Conservation (phyloP, 139 green algal species). For the Coccomyxa sp. region DNA sequence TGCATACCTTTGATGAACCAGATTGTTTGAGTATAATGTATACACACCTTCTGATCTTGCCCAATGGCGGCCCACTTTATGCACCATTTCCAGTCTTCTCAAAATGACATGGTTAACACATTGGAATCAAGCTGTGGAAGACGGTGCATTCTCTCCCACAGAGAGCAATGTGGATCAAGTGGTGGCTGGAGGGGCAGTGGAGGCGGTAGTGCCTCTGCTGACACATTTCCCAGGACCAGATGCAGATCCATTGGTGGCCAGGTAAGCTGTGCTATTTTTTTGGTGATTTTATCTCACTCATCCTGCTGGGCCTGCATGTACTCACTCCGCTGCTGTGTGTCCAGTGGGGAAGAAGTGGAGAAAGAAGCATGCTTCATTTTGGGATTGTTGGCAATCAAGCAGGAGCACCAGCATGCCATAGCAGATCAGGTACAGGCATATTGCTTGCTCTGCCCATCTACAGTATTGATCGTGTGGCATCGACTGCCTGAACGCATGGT, state of each 20-base stretch:
- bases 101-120: too few relatives aligned
- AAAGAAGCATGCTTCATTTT: conserved; percentile 91
- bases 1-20: too few relatives aligned
- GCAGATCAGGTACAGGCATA: conserved; percentile 47
- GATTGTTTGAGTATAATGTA: too few relatives aligned
- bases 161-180: conserved; percentile 73
- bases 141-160: conserved; percentile 18
- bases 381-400: conserved; percentile 85
- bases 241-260: not conserved
- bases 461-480: too few relatives aligned
- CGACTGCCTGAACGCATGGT: too few relatives aligned
- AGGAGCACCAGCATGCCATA: conserved; percentile 81
- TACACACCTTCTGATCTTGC: too few relatives aligned
- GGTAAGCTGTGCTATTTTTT: not conserved
- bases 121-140: too few relatives aligned
- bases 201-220: conserved; percentile 65
- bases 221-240: conserved; percentile 15
- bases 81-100: too few relatives aligned
- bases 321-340: not conserved
- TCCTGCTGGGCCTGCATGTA: not conserved
- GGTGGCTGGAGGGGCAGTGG: conserved; percentile 59
- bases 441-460: too few relatives aligned
- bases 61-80: too few relatives aligned
- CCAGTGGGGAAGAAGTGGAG: conserved; percentile 65
- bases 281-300: too few relatives aligned